Base-by-base conservation (phyloP, 2,329 filamentous ascomycete species). In the Cylindrodendrum hubeiense region DNA sequence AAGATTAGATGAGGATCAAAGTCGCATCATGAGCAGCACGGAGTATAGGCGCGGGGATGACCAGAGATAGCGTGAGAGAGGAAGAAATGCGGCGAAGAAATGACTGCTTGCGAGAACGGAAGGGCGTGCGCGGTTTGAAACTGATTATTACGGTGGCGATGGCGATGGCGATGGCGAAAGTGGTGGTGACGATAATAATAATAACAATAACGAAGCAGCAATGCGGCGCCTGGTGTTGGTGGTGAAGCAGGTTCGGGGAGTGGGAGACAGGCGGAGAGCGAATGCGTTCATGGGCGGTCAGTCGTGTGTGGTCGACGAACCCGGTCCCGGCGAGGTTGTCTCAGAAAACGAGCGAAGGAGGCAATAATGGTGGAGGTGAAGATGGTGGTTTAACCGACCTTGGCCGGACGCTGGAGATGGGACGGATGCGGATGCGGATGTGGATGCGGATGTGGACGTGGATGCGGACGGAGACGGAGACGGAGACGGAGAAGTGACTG, bases 1-100 rank as follows among this genome's bases (percentile, higher is more conserved):
- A 50, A 57, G 26, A 52, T 44, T 43, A 52, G 21, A 57, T 61
- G 41, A 59, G 37, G 43, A 64, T 74, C 63, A 74, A 63, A 58
- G 55, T 72, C 70, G 71, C 71, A 74, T 74, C 71, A 72, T 74
- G 71, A 65, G 67, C 61, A 61, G 41, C 34, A 44, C 55, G 34
- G 34, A 21, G 22, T 50, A 37, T 21, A 30, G 33, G 47, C 22
- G 26, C 50, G 30, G 49, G 26, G 47, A 62, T 19, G 49, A 61
- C 51, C 61, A 68, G 66, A 51, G 49, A 60, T 30, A 44, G 53
- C 46, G 37, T 39, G 57, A 47, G 13, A 39, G 30, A 59, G 47
- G 43, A 63, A 21, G 44, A 62, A 22, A 56, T 26, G 24, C 22
- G 28, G 22, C 39, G 28, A 33, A 39, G 34, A 57, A 47, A 49